Conservation (phyloP, 257 asterid genomes). For the Echites panduratus region DNA sequence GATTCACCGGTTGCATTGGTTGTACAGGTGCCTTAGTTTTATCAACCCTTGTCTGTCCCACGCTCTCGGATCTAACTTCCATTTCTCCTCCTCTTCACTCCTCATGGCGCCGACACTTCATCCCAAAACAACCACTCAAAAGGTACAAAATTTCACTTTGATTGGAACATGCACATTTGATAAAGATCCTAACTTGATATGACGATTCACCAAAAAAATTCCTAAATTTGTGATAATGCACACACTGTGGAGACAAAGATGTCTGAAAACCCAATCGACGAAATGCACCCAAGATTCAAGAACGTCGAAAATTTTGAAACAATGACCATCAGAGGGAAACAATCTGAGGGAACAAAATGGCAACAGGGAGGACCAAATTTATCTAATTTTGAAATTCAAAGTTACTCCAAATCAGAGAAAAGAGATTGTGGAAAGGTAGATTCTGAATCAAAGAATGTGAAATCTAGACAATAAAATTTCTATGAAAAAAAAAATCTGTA, state of each 20-base stretch:
- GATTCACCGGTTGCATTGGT: conserved; percentile 45
- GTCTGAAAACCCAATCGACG: conserved; percentile 4
- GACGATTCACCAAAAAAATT: background rate
- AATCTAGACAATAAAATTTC: background rate
- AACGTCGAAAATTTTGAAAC: background rate
- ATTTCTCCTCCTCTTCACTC: conserved; percentile 24
- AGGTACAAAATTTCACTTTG: too few relatives aligned
- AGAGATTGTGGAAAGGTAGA: background rate
- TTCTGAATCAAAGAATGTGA: background rate
- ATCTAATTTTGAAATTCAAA: conserved; percentile 6
- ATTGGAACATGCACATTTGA: conserved; percentile 7
- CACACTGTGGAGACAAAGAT: background rate
- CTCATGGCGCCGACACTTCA: conserved; percentile 46
- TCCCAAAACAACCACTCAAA: conserved; percentile 27
- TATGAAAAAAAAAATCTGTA: background rate
- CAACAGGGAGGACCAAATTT: background rate
- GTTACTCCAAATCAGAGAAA: background rate
- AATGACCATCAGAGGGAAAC: background rate
- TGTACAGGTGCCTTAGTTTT: conserved; percentile 54
- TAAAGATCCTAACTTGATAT: conserved; percentile 12
- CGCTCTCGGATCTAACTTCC: conserved; percentile 43
- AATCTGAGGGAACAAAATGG: background rate
- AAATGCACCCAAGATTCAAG: background rate
- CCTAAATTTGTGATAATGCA: background rate
- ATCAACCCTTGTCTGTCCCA: conserved; percentile 35